A percentile compares a stretch with the other conserved stretches of the same genome.
Conservation (phyloP, 73 alveolate species). For the Breviolum minutum region DNA sequence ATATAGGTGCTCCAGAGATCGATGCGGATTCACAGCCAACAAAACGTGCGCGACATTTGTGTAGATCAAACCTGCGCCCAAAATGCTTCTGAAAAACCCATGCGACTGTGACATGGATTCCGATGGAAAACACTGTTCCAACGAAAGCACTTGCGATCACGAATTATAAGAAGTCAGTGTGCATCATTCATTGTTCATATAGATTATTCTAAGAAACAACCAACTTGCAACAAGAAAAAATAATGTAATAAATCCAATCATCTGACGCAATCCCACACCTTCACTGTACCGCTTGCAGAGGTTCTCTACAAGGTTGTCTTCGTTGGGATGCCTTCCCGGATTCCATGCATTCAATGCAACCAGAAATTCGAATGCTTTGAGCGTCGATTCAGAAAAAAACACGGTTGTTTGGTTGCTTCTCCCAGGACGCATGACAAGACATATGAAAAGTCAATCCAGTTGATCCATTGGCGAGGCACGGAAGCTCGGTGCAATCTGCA, state of each 20-base stretch:
- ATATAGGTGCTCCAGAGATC: conserved; percentile 4
- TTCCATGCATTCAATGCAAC: no score
- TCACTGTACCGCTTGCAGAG: conserved; percentile 34
- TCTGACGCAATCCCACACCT: background rate
- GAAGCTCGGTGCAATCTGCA: conserved; percentile 21
- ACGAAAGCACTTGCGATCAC: background rate
- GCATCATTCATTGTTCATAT: background rate
- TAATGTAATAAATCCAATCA: background rate
- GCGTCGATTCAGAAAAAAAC: no score
- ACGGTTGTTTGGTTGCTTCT: no score
- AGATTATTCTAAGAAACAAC: no score
- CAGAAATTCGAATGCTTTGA: no score
- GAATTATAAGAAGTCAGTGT: background rate
- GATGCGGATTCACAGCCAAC: conserved; percentile 98
- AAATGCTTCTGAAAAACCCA: no score
- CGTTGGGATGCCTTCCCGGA: background rate
- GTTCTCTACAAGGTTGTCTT: conserved; percentile 6
- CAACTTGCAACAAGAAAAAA: background rate
- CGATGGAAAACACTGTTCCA: background rate
- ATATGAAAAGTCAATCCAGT: no score
- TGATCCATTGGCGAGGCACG: background rate
- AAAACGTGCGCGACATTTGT: conserved; percentile 98
- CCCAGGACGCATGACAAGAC: no score
- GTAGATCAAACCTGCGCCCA: conserved; percentile 96
- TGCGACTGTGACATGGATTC: background rate